Conservation (phyloP, 345 rosid species). For the Eucalyptus cloeziana region DNA sequence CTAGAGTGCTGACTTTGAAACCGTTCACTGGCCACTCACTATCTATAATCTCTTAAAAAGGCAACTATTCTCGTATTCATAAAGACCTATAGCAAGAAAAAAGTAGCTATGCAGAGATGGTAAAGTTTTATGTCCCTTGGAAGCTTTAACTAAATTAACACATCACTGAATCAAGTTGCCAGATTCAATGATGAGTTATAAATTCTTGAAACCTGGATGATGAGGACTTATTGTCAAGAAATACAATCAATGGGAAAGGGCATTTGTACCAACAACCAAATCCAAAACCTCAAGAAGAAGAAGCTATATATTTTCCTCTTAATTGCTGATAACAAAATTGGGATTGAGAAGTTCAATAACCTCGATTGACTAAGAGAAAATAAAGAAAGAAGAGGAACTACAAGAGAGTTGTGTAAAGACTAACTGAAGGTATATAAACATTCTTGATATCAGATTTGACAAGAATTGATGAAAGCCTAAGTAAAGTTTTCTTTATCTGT, state of each 20-base stretch:
- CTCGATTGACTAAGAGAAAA: not conserved
- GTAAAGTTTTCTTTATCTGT: not conserved
- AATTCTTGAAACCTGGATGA: not conserved
- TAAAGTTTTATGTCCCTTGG: not conserved
- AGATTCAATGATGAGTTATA: not conserved
- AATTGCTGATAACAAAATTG: not conserved
- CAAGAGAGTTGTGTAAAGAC: not conserved
- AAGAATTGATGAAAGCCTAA: not conserved
- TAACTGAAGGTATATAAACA: not conserved
- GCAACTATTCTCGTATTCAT: not conserved
- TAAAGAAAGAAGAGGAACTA: not conserved
- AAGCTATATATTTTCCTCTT: not conserved
- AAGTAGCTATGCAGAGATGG: not conserved
- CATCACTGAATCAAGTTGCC: not conserved
- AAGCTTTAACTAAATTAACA: not conserved
- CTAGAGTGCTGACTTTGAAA: not conserved
- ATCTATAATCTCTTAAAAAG: not conserved
- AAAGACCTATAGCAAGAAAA: not conserved
- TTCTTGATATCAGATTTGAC: not conserved
- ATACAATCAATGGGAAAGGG: not conserved
- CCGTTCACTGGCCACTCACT: not conserved
- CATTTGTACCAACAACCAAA: not conserved
- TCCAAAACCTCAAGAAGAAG: not conserved
- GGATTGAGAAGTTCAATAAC: not conserved
- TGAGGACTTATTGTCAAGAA: not conserved